These are phyloP conservation scores for Mrakiaceae sp. DNA, from an alignment of 1,284 basidiomycete species.

Conservation along the genomic window DNA sequence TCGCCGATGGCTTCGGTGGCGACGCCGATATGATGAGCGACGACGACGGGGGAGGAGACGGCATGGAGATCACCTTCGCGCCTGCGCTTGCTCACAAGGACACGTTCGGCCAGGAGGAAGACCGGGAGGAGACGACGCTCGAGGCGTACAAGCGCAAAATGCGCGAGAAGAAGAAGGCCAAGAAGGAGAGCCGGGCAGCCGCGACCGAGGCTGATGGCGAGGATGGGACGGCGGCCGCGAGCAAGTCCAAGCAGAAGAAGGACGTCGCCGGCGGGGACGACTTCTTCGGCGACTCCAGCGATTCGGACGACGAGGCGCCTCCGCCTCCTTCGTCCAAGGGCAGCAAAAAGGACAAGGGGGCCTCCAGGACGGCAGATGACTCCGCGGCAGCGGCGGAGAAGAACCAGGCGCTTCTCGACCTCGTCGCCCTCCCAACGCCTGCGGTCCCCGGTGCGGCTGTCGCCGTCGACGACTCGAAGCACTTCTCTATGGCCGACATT, in stretches of 20 bases:
- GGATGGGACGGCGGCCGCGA: not conserved
- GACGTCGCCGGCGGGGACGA: constrained; percentile 42
- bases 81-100: constrained; percentile 49
- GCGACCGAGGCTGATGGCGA: constrained; percentile 23
- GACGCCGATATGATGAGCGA: constrained; percentile 34
- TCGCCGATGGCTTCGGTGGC: constrained; percentile 17
- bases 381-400: constrained; percentile 18
- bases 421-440: constrained; percentile 11
- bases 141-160: constrained; percentile 70
- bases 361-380: not conserved
- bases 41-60: constrained; percentile 34
- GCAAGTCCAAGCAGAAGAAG: constrained; percentile 22
- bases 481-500: constrained; percentile 87
- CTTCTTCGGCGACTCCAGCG: constrained; percentile 52
- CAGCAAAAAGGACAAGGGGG: constrained; percentile 27
- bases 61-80: constrained; percentile 88
- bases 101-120: constrained; percentile 28
- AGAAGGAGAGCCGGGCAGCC: constrained; percentile 40
- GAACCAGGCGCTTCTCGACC: constrained; percentile 16
- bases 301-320: constrained; percentile 25
- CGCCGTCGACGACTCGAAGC: constrained; percentile 44
- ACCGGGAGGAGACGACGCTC: constrained; percentile 51
- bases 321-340: constrained; percentile 22
- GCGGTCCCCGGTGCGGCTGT: constrained; percentile 10
- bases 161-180: constrained; percentile 69